Conservation (phyloP, 495 filamentous ascomycete genomes). For the Daldinia bambusicola region DNA sequence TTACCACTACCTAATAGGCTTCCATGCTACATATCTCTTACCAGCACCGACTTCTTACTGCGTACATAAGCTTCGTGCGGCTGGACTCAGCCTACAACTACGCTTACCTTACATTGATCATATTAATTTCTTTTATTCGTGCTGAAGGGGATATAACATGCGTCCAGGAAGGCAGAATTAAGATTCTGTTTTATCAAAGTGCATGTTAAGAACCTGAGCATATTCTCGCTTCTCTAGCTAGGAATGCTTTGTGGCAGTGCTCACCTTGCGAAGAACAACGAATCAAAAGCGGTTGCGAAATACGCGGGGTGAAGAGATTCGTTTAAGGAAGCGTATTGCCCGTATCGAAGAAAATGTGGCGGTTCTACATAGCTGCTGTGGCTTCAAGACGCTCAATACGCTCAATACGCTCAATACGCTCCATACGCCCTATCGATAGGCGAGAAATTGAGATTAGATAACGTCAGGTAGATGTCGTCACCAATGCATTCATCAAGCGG, state of each 20-base stretch:
- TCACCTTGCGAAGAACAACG: not conserved
- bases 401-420: too few species aligned
- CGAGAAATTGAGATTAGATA: slow-evolving; percentile 6
- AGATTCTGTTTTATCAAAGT: not conserved
- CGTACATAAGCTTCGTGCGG: too few species aligned
- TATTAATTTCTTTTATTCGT: not conserved
- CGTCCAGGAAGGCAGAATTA: not conserved
- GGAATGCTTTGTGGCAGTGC: not conserved
- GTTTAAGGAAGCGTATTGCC: not conserved
- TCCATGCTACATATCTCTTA: too few species aligned
- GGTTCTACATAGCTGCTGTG: not conserved
- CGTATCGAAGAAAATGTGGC: not conserved
- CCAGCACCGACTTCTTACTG: too few species aligned
- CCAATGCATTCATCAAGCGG: not conserved
- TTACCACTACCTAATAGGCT: not conserved
- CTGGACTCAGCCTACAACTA: too few species aligned
- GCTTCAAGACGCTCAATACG: too few species aligned
- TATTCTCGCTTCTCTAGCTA: too few species aligned
- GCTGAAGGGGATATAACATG: not conserved
- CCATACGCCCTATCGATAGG: too few species aligned
- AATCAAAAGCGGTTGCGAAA: slow-evolving; percentile 20
- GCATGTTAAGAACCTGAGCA: not conserved
- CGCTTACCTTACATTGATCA: not conserved
- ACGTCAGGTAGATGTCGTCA: slow-evolving; percentile 10
- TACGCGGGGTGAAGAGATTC: slow-evolving; percentile 10